Evolutionary conservation across 768 basidiomycete species (phyloP).

Genomic region (Podaxis rugospora): DNA sequence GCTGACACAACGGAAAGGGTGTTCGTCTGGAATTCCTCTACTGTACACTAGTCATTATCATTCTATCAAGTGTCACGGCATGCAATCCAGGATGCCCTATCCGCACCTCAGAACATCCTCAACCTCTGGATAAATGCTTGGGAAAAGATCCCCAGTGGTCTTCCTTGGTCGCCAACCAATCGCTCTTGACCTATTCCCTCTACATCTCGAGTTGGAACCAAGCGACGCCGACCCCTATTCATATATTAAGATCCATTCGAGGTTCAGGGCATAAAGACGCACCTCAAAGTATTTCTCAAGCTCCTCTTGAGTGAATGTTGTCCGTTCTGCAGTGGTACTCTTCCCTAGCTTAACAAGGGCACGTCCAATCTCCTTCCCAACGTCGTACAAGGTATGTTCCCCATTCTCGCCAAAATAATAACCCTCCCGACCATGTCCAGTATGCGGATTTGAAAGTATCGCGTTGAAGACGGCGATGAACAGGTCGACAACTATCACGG

Average conservation of each 20-base stretch:
- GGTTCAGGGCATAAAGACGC: not conserved
- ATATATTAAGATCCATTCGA: not conserved
- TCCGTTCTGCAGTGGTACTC: constrained; percentile 34
- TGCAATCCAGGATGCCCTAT: not conserved
- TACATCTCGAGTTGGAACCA: constrained; percentile 38
- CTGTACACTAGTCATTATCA: not conserved
- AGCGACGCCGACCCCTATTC: constrained; percentile 2
- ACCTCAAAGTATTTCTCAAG: constrained; percentile 34
- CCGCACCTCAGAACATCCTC: constrained; percentile 15
- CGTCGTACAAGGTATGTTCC: constrained; percentile 39
- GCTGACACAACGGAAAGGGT: not conserved
- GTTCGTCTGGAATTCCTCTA: not conserved
- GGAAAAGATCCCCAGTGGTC: constrained; percentile 45
- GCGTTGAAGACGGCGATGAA: constrained; percentile 41
- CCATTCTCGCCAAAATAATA: constrained; percentile 52
- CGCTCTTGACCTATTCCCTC: constrained; percentile 34
- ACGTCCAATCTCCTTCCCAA: constrained; percentile 35
- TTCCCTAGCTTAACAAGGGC: constrained; percentile 34
- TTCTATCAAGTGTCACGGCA: not conserved
- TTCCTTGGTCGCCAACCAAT: constrained; percentile 53
- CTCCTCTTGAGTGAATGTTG: constrained; percentile 42
- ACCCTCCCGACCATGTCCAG: constrained; percentile 45
- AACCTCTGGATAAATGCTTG: constrained; percentile 44
- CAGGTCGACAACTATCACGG: constrained; percentile 34
- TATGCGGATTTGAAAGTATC: constrained; percentile 23